A percentile compares a stretch with the other conserved stretches of the same genome.
These are phyloP conservation scores for Albugo laibachii DNA, from an alignment of 352 stramenopile species.

Conservation along the genomic window DNA sequence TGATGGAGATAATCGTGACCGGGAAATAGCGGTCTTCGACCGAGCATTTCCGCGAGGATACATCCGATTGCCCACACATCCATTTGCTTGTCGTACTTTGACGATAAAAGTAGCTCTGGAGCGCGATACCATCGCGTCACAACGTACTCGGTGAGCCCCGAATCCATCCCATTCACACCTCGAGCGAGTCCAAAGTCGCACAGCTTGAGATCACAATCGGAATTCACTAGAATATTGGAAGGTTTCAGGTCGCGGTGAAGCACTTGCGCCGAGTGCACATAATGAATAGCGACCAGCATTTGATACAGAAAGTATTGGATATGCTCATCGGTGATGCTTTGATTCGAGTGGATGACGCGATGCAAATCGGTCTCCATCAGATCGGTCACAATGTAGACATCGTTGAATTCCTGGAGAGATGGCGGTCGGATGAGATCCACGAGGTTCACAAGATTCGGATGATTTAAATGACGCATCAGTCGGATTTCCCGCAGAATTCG, in stretches of 20 bases:
- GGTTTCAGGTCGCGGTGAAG: slow-evolving; percentile 62
- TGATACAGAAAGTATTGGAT: slow-evolving; percentile 67
- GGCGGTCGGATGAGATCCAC: slow-evolving; percentile 57
- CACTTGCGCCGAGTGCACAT: slow-evolving; percentile 61
- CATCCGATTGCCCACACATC: slow-evolving; percentile 78
- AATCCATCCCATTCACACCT: slow-evolving; percentile 48
- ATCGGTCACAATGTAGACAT: slow-evolving; percentile 72
- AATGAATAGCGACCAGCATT: slow-evolving; percentile 58
- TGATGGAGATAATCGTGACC: slow-evolving; percentile 77
- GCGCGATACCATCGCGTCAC: slow-evolving; percentile 85
- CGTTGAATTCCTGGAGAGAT: slow-evolving; percentile 75
- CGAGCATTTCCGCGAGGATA: slow-evolving; percentile 75
- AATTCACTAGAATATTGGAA: slow-evolving; percentile 64
- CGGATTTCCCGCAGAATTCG: slow-evolving; percentile 76
- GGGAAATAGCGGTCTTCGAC: slow-evolving; percentile 62
- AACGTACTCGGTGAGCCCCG: slow-evolving; percentile 80
- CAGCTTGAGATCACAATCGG: slow-evolving; percentile 60
- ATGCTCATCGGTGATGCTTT: slow-evolving; percentile 61
- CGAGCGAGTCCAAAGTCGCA: slow-evolving; percentile 64
- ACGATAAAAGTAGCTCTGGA: slow-evolving; percentile 82
- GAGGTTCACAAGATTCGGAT: slow-evolving; percentile 67
- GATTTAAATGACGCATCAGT: slow-evolving; percentile 73
- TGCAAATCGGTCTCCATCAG: slow-evolving; percentile 65
- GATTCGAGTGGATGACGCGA: slow-evolving; percentile 63
- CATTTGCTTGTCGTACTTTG: slow-evolving; percentile 79